A percentile compares a stretch with the other conserved stretches of the same genome.
Conservation (phyloP, 129 eudicot species). For the Flaveria brownii region DNA sequence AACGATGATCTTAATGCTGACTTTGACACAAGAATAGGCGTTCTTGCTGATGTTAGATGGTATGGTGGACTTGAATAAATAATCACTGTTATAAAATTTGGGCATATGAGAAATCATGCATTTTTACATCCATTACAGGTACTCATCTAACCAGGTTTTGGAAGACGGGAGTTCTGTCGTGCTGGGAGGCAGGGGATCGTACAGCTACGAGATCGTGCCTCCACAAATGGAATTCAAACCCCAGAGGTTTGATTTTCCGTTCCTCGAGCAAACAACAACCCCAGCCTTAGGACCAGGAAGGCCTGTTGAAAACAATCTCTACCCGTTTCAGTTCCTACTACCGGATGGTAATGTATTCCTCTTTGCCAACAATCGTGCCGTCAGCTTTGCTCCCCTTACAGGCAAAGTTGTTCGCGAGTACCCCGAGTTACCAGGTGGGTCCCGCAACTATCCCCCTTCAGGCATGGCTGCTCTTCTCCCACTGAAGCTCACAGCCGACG, state of each 20-base stretch:
- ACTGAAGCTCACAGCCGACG: slow-evolving; percentile 8
- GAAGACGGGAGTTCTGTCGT: slow-evolving; percentile 52
- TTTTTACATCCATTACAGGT: slow-evolving; percentile 6
- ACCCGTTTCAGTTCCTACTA: slow-evolving; percentile 36
- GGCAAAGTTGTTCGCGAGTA: neutral
- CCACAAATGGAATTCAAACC: slow-evolving; percentile 34
- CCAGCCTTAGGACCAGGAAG: slow-evolving; percentile 47
- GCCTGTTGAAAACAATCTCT: slow-evolving; percentile 32
- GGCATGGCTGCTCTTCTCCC: slow-evolving; percentile 49
- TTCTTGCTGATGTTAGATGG: slow-evolving; percentile 63
- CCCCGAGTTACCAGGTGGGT: slow-evolving; percentile 30
- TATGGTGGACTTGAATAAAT: neutral
- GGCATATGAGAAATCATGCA: neutral
- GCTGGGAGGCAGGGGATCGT: slow-evolving; percentile 64
- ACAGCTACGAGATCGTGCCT: slow-evolving; percentile 62
- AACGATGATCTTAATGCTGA: slow-evolving; percentile 25
- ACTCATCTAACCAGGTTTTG: slow-evolving; percentile 31
- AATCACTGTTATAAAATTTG: too few species aligned
- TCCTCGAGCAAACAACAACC: slow-evolving; percentile 55
- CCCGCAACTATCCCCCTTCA: slow-evolving; percentile 53
- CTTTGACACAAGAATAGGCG: slow-evolving; percentile 30
- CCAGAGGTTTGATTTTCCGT: slow-evolving; percentile 33
- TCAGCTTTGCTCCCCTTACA: slow-evolving; percentile 14
- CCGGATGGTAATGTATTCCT: slow-evolving; percentile 31
- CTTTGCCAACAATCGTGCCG: slow-evolving; percentile 34